Percentiles rank a stretch among this genome's conserved stretches.
Evolutionary conservation across 2,329 filamentous ascomycete genomes (phyloP).

Genomic region (Diaporthe helianthi): DNA sequence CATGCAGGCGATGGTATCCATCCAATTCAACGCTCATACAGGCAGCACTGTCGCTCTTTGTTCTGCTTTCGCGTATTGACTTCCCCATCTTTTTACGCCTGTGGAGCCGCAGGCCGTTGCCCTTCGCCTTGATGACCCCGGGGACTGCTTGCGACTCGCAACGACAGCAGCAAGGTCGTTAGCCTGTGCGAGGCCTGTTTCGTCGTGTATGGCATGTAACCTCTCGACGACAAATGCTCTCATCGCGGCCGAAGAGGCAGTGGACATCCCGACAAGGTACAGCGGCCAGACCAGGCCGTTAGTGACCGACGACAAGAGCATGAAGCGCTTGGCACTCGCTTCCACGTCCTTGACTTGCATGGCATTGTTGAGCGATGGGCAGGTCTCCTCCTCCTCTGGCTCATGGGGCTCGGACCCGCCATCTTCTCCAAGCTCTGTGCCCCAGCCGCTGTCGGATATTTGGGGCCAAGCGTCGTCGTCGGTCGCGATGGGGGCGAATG

Average conservation of each 20-base stretch:
- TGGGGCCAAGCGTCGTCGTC: conserved; percentile 29
- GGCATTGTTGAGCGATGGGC: conserved; percentile 51
- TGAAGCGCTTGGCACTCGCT: conserved; percentile 52
- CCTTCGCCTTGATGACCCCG: neutral
- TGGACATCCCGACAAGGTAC: conserved; percentile 56
- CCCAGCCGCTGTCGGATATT: conserved; percentile 18
- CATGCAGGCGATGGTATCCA: neutral
- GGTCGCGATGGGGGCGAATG: conserved; percentile 36
- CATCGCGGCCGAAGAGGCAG: conserved; percentile 50
- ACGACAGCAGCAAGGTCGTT: conserved; percentile 51
- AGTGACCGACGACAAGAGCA: conserved; percentile 56
- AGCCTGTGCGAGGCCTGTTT: conserved; percentile 55
- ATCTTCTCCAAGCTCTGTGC: conserved; percentile 26
- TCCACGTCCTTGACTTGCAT: conserved; percentile 45
- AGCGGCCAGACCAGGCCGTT: conserved; percentile 59
- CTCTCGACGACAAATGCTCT: conserved; percentile 53
- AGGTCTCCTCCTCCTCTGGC: conserved; percentile 25
- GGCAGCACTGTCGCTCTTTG: conserved; percentile 13
- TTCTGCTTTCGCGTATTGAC: neutral
- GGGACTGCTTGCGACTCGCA: conserved; percentile 43
- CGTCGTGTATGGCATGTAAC: conserved; percentile 52
- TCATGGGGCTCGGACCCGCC: neutral
- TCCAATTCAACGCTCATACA: neutral
- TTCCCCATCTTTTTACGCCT: neutral
- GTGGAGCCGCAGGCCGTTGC: neutral